A percentile compares a stretch with the other conserved stretches of the same genome.
Evolutionary conservation across 2,329 filamentous ascomycete genomes (phyloP).

Genomic region (Apiospora arundinis): DNA sequence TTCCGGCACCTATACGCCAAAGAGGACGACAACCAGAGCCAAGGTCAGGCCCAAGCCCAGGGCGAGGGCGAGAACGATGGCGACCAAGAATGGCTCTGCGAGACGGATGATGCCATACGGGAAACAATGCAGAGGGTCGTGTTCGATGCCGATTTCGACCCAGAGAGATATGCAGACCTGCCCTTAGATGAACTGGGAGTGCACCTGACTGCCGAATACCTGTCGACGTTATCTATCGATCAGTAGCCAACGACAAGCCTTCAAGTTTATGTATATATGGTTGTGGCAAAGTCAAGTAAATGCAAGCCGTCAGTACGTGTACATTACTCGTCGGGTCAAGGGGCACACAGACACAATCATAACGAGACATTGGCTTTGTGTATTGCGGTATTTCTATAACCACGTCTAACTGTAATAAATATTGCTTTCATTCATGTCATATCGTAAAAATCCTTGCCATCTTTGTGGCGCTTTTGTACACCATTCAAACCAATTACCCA

Average conservation of each 20-base stretch:
- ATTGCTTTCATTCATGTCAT: slow-evolving; percentile 15
- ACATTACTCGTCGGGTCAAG: background rate
- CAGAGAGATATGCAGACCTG: background rate
- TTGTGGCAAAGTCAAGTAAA: background rate
- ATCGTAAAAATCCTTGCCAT: slow-evolving; percentile 8
- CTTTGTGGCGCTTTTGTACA: slow-evolving; percentile 6
- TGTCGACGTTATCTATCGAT: background rate
- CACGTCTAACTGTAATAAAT: slow-evolving; percentile 1
- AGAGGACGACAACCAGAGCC: background rate
- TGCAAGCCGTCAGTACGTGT: background rate
- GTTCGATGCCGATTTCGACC: slow-evolving; percentile 5
- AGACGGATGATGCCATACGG: background rate
- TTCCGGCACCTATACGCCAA: background rate
- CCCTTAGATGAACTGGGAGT: background rate
- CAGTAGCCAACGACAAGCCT: background rate
- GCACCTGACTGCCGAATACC: background rate
- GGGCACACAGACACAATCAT: background rate
- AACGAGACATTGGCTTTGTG: background rate
- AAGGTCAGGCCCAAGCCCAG: background rate
- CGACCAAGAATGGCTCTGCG: background rate
- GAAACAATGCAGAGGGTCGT: background rate
- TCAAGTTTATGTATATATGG: background rate
- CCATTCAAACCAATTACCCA: background rate
- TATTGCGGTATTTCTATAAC: background rate
- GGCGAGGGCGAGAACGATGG: background rate